These are phyloP conservation scores for Geotrichum carabidarum DNA, from an alignment of 1,139 yeast species.

Conservation along the genomic window DNA sequence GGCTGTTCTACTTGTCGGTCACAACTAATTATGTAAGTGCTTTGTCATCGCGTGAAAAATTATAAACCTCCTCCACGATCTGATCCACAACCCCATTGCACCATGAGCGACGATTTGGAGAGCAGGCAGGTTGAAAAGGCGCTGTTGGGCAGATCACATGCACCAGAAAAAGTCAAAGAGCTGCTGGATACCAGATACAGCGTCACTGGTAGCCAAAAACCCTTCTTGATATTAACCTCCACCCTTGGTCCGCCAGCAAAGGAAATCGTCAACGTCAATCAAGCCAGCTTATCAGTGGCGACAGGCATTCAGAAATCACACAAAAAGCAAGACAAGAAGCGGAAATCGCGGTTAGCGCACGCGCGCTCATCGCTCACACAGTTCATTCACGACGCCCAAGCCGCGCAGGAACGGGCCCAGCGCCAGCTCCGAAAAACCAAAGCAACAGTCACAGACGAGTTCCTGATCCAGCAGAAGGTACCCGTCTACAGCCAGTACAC, in stretches of 20 bases:
- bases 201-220: conserved; percentile 53
- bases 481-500: conserved; percentile 52
- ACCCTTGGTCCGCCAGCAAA: conserved; percentile 35
- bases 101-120: too few species aligned
- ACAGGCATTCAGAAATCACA: conserved; percentile 11
- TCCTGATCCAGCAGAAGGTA: conserved; percentile 33
- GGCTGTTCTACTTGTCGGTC: too few species aligned
- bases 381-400: conserved; percentile 18
- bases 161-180: conserved; percentile 43
- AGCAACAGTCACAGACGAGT: background rate
- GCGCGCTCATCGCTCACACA: conserved; percentile 19
- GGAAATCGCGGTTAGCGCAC: conserved; percentile 2
- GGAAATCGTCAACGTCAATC: conserved; percentile 18
- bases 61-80: too few species aligned
- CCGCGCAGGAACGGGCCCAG: conserved; percentile 9
- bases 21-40: too few species aligned
- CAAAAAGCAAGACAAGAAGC: background rate
- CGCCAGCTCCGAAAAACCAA: background rate
- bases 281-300: conserved; percentile 23
- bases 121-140: conserved; percentile 43
- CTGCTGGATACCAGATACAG: conserved; percentile 56
- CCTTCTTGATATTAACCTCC: conserved; percentile 47
- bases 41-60: too few species aligned
- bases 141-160: conserved; percentile 49
- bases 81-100: too few species aligned